phyloP scores from a whole-genome alignment of 768 basidiomycete genomes.

The Suillus weaverae region DNA sequence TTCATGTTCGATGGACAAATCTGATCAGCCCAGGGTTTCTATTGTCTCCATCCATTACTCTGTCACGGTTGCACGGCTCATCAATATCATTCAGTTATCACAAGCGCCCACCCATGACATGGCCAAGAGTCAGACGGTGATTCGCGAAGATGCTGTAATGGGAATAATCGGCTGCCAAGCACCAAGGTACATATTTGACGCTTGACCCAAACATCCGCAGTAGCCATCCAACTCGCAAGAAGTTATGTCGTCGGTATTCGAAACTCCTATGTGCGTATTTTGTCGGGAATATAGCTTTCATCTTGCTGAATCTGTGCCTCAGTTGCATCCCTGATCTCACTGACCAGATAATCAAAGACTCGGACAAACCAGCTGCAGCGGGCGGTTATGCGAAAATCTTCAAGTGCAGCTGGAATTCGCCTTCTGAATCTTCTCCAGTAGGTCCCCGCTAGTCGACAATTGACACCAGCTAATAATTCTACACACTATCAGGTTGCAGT shows the following conservation, averaged over 20 bases:
- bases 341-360: conserved; percentile 12
- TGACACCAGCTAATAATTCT: too few species aligned
- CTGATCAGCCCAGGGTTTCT: too few species aligned
- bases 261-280: not conserved
- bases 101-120: not conserved
- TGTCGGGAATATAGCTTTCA: not conserved
- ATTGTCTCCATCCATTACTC: too few species aligned
- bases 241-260: not conserved
- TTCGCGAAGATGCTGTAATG: not conserved
- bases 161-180: not conserved
- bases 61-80: too few species aligned
- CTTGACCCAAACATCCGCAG: not conserved
- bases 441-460: not conserved
- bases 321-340: conserved; percentile 1
- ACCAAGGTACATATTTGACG: not conserved
- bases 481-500: conserved; percentile 6
- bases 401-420: conserved; percentile 33
- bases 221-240: not conserved
- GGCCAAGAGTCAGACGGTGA: not conserved
- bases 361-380: conserved; percentile 34
- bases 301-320: not conserved
- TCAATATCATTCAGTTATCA: not conserved
- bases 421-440: not conserved
- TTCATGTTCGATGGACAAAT: too few species aligned
- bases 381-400: conserved; percentile 47